Base-by-base conservation (phyloP, 495 filamentous ascomycete genomes). In the Hypoxylon lenormandii region DNA sequence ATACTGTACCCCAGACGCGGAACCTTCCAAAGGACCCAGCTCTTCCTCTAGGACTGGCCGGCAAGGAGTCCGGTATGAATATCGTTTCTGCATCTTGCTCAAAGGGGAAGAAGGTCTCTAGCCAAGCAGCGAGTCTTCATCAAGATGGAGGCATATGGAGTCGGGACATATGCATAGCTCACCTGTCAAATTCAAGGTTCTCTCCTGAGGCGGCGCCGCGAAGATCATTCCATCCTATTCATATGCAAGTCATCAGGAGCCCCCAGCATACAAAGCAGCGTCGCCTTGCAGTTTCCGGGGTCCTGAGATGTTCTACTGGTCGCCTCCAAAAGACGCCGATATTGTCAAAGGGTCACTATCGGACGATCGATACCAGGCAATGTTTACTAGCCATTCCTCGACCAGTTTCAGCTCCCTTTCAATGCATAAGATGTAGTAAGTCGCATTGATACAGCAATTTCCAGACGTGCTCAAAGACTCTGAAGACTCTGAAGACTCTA, bases 191-290 rank as follows among this genome's bases (percentile, higher is more conserved):
- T 66, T 70, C 66, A 57, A 66, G 42, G 51, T 66, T 62, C 51
- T 45, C 23, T 43, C 21, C 28, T 53, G 68, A 48, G 46, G 56
- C 38, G 28, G 30, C 56, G 56, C 58, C 11, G 51, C 51, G 53
- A 45, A 49, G 40, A 48, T 62, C 33, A 47, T 48, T 58, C 58
- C 51, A 57, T 54, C 52, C 53, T 38, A 38, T 40, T 55, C 64
- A 49, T 64, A 72, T 72, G 69, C 69, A 64, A 72, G 69, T 72
- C 69, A 72, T 72, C 47, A 64, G 63, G 64, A 66, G 63, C 69
- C 58, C 47, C 57, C 54, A 60, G 64, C 43, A 61, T 64, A 37
- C 36, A 64, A 64, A 26, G 23, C 23, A 26, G 23, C 23, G 23
- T 26, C 23, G 28, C 46, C 57, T 66, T 42, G 48, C 54, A 42